Evolutionary conservation across 2,329 filamentous ascomycete genomes (phyloP).

Genomic region (Xylariales sp.): DNA sequence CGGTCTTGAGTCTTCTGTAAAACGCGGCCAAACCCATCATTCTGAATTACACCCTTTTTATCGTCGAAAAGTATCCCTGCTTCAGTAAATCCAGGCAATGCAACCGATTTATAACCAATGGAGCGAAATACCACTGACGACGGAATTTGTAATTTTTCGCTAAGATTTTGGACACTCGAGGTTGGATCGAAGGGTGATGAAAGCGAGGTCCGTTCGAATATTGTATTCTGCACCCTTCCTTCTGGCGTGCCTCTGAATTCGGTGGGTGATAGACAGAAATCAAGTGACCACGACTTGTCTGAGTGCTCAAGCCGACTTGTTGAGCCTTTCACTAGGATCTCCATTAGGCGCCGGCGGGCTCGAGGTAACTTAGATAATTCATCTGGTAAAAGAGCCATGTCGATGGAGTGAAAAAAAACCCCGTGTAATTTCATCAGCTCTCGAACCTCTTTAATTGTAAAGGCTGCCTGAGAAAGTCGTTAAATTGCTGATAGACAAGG

Average conservation of each 20-base stretch:
- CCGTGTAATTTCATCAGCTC: slow-evolving; percentile 83
- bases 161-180: slow-evolving; percentile 61
- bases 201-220: slow-evolving; percentile 73
- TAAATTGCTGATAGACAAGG: background rate
- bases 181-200: slow-evolving; percentile 65
- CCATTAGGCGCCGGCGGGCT: slow-evolving; percentile 79
- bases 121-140: slow-evolving; percentile 86
- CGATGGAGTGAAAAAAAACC: slow-evolving; percentile 78
- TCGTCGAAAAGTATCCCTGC: slow-evolving; percentile 83
- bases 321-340: slow-evolving; percentile 83
- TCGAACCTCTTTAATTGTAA: slow-evolving; percentile 93
- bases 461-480: slow-evolving; percentile 74
- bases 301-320: slow-evolving; percentile 59
- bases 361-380: slow-evolving; percentile 78
- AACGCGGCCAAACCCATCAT: slow-evolving; percentile 83
- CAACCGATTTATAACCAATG: slow-evolving; percentile 90
- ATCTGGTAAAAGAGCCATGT: slow-evolving; percentile 73
- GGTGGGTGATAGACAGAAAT: slow-evolving; percentile 84
- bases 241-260: slow-evolving; percentile 68
- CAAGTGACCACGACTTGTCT: slow-evolving; percentile 81
- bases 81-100: slow-evolving; percentile 78
- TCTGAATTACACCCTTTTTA: slow-evolving; percentile 79
- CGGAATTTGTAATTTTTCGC: slow-evolving; percentile 64
- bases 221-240: slow-evolving; percentile 69
- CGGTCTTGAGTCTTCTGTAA: slow-evolving; percentile 52